Conservation (phyloP, 169 alveolate genomes). For the Eimeria maxima region DNA sequence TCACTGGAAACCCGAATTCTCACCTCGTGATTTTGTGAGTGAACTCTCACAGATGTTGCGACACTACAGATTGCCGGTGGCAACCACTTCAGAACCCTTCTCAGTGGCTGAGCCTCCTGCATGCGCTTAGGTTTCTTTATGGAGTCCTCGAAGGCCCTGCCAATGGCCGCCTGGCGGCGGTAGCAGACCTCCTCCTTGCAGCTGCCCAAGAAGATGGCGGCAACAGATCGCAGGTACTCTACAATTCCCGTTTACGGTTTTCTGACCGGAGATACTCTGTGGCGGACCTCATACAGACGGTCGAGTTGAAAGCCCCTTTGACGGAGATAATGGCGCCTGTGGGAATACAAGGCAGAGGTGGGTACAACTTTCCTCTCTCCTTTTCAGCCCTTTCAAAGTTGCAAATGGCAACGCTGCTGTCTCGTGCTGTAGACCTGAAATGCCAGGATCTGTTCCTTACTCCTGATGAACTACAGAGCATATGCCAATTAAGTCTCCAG, state of each 20-base stretch:
- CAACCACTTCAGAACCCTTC: not conserved
- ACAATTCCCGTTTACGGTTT: slow-evolving; percentile 55
- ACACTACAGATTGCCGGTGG: not conserved
- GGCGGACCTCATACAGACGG: not conserved
- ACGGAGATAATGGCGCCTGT: not conserved
- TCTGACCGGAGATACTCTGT: slow-evolving; percentile 50
- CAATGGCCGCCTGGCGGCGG: slow-evolving; percentile 33
- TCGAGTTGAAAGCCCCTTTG: slow-evolving; percentile 21
- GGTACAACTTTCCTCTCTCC: not conserved
- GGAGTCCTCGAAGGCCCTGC: slow-evolving; percentile 60
- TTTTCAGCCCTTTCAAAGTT: slow-evolving; percentile 19
- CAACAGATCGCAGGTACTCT: not conserved
- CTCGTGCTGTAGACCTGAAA: slow-evolving; percentile 72
- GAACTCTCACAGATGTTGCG: not conserved
- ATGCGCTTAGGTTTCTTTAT: slow-evolving; percentile 29
- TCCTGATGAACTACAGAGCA: not conserved
- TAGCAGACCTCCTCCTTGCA: slow-evolving; percentile 20
- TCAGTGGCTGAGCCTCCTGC: not conserved
- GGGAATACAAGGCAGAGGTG: not conserved
- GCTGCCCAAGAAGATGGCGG: slow-evolving; percentile 42
- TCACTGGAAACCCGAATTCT: not conserved
- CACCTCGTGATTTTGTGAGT: not conserved
- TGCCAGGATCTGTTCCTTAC: slow-evolving; percentile 72
- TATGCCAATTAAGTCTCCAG: not conserved
- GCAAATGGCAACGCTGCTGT: slow-evolving; percentile 39